Base-by-base conservation (phyloP, 2,329 filamentous ascomycete genomes). In the Fusarium hainanense region DNA sequence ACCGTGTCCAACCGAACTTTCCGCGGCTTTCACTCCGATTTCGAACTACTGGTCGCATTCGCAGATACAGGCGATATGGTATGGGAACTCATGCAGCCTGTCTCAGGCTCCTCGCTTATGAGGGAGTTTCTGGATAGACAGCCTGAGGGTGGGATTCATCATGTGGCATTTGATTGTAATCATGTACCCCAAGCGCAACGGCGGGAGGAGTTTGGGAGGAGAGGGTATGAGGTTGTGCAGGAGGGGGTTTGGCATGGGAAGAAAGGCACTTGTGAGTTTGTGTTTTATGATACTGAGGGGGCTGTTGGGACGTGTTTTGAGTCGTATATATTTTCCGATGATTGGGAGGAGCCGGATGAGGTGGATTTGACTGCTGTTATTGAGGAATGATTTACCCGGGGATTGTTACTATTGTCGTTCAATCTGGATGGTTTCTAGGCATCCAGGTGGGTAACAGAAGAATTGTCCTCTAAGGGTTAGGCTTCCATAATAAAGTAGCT, bases 81-180 rank as follows among this genome's bases (percentile, higher is more conserved):
- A 4, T 56, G 43, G 43, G 54, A 56, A 3, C 48, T 56, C n/a
- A 56, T 56, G 54, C 54, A 56, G 25, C 54, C 54, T 14, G 43
- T 56, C 18, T 30, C 54, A 4, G 43, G 54, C 1, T 12, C n/a
- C 1, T 56, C 54, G 6, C 23, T 56, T 0, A 56, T 56, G 54
- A 20, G 34, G 13, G 54, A 56, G 11, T 56, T 49, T 4, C 32
- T 56, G 18, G 32, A 56, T 2, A 49, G 14, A 20, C 43, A 46
- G 34, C 34, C 34, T 3, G 54, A 32, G 1, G 43, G 40, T 14
- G 54, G 54, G 1, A 56, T 56, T 41, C 54, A 56, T 12, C 54
- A 56, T 6, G 43, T 56, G 3, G 54, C 54, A 2, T 56, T 56
- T 20, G 54, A 56, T 10, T 56, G 54, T 12, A 23, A 56, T 12